phyloP scores from a whole-genome alignment of 176 grass and related monocot genomes.

The Oryza australiensis region DNA sequence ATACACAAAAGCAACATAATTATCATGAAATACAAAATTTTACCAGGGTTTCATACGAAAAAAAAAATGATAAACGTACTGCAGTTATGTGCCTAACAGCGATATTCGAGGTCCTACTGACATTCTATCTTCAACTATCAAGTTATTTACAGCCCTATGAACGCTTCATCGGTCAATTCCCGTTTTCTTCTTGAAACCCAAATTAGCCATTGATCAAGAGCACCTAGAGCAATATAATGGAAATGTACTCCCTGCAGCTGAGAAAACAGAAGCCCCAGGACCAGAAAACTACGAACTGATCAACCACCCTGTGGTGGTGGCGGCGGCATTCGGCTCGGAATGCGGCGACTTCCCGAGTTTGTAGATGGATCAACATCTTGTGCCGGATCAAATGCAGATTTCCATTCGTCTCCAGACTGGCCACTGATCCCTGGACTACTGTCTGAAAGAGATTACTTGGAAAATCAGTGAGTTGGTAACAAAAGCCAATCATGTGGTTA shows the following conservation, averaged over 20 bases:
- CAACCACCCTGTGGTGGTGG: constrained; percentile 45
- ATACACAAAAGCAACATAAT: not conserved
- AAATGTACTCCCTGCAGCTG: not conserved
- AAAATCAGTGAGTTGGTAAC: not conserved
- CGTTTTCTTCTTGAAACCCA: constrained; percentile 12
- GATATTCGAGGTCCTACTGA: not conserved
- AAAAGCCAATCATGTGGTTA: not conserved
- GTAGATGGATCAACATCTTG: not conserved
- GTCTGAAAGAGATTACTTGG: constrained; percentile 38
- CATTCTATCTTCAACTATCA: not conserved
- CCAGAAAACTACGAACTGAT: not conserved
- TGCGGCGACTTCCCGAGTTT: constrained; percentile 37
- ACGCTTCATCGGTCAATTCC: not conserved
- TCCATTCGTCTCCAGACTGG: constrained; percentile 65
- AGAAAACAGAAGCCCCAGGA: not conserved
- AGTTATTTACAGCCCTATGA: not conserved
- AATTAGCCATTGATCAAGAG: constrained; percentile 3
- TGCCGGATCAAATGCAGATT: constrained; percentile 64
- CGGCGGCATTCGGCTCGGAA: constrained; percentile 60
- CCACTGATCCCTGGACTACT: constrained; percentile 39
- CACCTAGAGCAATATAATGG: not conserved
- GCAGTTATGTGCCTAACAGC: not conserved
- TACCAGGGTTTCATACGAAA: not conserved
- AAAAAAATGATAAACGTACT: not conserved
- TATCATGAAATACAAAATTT: not conserved